Evolutionary conservation across 805 yeast species (phyloP).

Genomic region (Myxozyma vanderwaltii): DNA sequence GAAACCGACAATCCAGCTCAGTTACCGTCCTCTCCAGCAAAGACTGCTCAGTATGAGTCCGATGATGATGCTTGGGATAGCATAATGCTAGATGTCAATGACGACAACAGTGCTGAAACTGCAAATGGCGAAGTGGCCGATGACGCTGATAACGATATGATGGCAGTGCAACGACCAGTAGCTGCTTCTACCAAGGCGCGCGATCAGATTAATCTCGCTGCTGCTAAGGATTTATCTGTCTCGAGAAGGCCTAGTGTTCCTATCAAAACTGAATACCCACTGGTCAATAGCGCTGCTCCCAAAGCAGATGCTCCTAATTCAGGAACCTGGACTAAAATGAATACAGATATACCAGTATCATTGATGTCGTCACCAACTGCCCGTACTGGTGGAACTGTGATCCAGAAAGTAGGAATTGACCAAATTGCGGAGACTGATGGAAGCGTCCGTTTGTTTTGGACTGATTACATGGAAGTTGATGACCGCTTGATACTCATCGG

Average conservation of each 20-base stretch:
- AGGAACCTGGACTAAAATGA: slow-evolving; percentile 20
- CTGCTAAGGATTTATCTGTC: slow-evolving; percentile 1
- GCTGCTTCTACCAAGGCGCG: slow-evolving; percentile 2
- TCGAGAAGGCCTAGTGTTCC: background rate
- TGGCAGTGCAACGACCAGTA: slow-evolving; percentile 24
- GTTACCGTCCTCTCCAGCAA: background rate
- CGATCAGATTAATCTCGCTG: slow-evolving; percentile 20
- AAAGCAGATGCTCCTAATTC: background rate
- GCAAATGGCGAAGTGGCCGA: slow-evolving; percentile 2
- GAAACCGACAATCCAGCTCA: background rate
- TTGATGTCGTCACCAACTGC: slow-evolving; percentile 19
- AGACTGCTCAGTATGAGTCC: background rate
- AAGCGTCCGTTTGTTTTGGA: slow-evolving; percentile 78
- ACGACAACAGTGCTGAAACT: background rate
- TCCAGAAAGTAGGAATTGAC: slow-evolving; percentile 37
- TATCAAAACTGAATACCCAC: background rate
- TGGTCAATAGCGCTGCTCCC: background rate
- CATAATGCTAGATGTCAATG: slow-evolving; percentile 2
- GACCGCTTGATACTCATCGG: slow-evolving; percentile 75
- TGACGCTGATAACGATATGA: slow-evolving; percentile 25
- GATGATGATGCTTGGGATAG: slow-evolving; percentile 23
- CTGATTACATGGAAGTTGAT: slow-evolving; percentile 81
- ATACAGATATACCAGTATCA: slow-evolving; percentile 14
- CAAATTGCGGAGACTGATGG: slow-evolving; percentile 49
- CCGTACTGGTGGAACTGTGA: slow-evolving; percentile 5